These are phyloP conservation scores for Geranium incanum DNA, from an alignment of 441 rosid genomes.

Conservation along the genomic window DNA sequence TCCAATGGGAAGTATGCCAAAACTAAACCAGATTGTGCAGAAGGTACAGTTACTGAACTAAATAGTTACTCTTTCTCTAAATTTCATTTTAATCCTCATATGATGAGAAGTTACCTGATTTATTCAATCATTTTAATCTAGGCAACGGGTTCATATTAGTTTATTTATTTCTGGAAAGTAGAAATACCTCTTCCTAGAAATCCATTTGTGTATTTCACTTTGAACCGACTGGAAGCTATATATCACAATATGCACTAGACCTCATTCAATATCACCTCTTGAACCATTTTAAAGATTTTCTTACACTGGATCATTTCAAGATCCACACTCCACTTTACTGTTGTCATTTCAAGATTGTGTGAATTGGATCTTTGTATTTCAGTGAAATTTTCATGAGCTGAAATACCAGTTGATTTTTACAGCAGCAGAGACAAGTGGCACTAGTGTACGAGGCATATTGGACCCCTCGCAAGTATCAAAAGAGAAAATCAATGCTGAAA, in stretches of 20 bases:
- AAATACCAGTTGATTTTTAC: constrained; percentile 13
- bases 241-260: constrained; percentile 7
- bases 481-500: constrained; percentile 23
- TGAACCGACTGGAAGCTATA: constrained; percentile 13
- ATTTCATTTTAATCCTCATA: background rate
- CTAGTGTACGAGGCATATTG: constrained; percentile 15
- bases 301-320: constrained; percentile 2
- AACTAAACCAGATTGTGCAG: constrained; percentile 25
- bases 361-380: background rate
- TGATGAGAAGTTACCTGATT: background rate
- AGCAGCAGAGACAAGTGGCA: constrained; percentile 19
- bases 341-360: constrained; percentile 2
- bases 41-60: constrained; percentile 34
- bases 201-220: background rate
- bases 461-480: constrained; percentile 21
- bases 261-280: constrained; percentile 10
- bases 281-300: background rate
- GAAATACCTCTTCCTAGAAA: background rate
- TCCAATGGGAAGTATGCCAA: constrained; percentile 22
- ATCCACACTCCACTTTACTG: background rate
- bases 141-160: background rate
- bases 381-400: background rate
- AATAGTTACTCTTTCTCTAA: background rate
- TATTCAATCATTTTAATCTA: constrained; percentile 1
- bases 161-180: constrained; percentile 11